Base-by-base conservation (phyloP, 2,329 filamentous ascomycete species). In the Colletotrichum plurivorum region DNA sequence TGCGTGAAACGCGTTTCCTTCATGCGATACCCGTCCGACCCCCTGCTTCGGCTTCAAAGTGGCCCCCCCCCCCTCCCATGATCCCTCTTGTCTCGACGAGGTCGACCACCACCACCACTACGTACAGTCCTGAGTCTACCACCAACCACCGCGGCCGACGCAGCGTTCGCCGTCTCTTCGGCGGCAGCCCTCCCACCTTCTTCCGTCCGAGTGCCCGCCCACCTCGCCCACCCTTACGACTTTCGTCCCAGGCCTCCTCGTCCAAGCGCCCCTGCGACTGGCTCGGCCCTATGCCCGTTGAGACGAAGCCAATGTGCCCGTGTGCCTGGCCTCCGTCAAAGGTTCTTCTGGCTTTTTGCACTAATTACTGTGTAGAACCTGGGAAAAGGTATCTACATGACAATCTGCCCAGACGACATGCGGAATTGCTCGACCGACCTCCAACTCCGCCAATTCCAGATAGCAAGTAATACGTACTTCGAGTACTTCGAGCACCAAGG, bases 1-100 rank as follows among this genome's bases (percentile, higher is more conserved):
- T 74, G 77, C 74, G 75, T 81, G 78, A 82, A 82, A 83, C 79
- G 75, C 76, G 77, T 80, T 80, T 80, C 75, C 74, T 82, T 85
- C 79, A 85, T 85, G 83, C 83, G 77, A 73, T 69, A 67, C 67
- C 67, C 62, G 55, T 61, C 56, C 55, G 45, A 52, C 77, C 79
- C 76, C 78, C 52, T 66, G 69, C 61, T 59, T 52, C 36, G 62
- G 67, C 61, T 57, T 70, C 67, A 67, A 51, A 22, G 25, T 36
- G 31, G 2, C 15, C 31, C 48, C 63, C 15, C 31, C 48, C 63
- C 63, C 51, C 57, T 63, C 52, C 57, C 57, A 43, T 49, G 46
- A 68, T 58, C 64, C 48, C 27, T 63, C 64, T 41, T 54, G 67
- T 70, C 67, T 68, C 48, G 63, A 68, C 63, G n/a, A 62, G 52